Base-by-base conservation (phyloP, 2,329 filamentous ascomycete genomes). In the Hypoxylon sp. region DNA sequence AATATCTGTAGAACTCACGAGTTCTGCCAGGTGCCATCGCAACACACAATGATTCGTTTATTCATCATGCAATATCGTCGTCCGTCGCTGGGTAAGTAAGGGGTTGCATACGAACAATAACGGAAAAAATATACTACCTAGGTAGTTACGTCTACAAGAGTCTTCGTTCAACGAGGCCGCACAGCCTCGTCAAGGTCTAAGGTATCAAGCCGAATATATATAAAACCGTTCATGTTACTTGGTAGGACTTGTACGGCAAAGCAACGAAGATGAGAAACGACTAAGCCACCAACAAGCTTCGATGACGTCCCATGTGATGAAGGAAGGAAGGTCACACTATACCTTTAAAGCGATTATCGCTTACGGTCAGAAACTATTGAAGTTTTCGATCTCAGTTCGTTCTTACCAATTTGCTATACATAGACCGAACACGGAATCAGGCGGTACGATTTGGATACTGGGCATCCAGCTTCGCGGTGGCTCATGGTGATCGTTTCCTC, bases 21-120 rank as follows among this genome's bases (percentile, higher is more conserved):
- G 69, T 86, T 84, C 80, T 85, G 84, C 85, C 84, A 87, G 3
- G 85, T 87, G 17, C 85, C 85, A 73, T 87, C 85, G 71, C 85
- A 87, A 67, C 84, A 86, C 22, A 86, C 77, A 22, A 87, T 82
- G 63, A 86, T 78, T 19, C 85, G 82, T 77, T 87, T 87, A 69
- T 73, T 78, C 13, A 71, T 71, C 11, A 19, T 63, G 17, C 11
- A 46, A 22, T 1, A 10, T 52, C 8, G 22, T 52, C 46, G 22
- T 52, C 46, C 24, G 26, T 46, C 14, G 10, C 14, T 52, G 17
- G 13, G n/a, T 42, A n/a, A 17, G 5, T 24, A 22, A 35, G 4
- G 13, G 19, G 24, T 29, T 53, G 24, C 1, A 37, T 31, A 29
- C 3, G 13, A 39, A 54, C 5, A 14, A 31, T 47, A 52, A 51